phyloP scores from a whole-genome alignment of 345 rosid genomes.

The Eucalyptus lansdowneana region DNA sequence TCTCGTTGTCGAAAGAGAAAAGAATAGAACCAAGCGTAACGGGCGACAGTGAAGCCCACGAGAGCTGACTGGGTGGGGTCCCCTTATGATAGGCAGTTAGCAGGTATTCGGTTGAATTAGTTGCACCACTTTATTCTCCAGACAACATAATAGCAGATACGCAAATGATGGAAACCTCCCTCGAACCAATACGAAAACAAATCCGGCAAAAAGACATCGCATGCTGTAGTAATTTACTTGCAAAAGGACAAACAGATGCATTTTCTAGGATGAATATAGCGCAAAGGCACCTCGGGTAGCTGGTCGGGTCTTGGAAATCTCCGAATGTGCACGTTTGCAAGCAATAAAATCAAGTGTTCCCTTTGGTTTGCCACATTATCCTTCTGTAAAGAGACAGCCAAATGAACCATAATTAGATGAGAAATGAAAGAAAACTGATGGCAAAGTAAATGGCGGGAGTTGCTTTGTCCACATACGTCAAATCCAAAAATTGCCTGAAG shows the following conservation, averaged over 20 bases:
- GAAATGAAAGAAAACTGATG: background rate
- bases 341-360: conserved; percentile 86
- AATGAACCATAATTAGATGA: background rate
- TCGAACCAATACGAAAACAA: background rate
- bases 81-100: background rate
- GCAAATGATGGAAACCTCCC: background rate
- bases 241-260: background rate
- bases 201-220: background rate
- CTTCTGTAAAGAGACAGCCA: conserved; percentile 35
- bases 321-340: conserved; percentile 90
- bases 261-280: background rate
- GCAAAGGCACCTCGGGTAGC: conserved; percentile 48
- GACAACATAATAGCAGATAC: background rate
- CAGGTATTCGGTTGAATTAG: background rate
- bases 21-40: no score
- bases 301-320: conserved; percentile 56
- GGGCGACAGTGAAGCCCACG: background rate
- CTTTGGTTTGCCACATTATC: conserved; percentile 97
- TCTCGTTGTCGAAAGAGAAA: no score
- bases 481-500: conserved; percentile 93
- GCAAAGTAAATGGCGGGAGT: background rate
- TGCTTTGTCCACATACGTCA: conserved; percentile 34
- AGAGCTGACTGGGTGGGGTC: background rate
- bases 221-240: background rate
- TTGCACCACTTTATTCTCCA: no score